These are phyloP conservation scores for Zelonia costaricensis DNA, from an alignment of 208 protist genomes.

Conservation along the genomic window DNA sequence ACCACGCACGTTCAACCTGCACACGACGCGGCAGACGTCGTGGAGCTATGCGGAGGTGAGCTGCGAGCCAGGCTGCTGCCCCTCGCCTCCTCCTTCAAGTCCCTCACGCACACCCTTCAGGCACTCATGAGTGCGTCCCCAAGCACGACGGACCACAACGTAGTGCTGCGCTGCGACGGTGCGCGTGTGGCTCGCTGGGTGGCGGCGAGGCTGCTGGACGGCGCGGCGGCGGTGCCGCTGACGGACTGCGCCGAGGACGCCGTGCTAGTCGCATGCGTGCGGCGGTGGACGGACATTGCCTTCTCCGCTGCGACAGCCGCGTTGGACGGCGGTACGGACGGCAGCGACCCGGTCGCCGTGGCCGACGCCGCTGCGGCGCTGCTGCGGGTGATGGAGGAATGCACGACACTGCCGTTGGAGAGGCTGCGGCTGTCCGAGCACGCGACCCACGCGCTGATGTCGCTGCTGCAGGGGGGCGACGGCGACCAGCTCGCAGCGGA, in stretches of 20 bases:
- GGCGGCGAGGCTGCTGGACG: slow-evolving; percentile 48
- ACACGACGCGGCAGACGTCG: not conserved
- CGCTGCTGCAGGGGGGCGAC: slow-evolving; percentile 33
- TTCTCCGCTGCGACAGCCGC: slow-evolving; percentile 8
- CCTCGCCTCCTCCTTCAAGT: slow-evolving; percentile 16
- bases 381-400: slow-evolving; percentile 29
- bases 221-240: slow-evolving; percentile 34
- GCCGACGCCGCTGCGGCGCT: slow-evolving; percentile 25
- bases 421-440: slow-evolving; percentile 34
- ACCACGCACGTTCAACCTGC: no score
- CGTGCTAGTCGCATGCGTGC: slow-evolving; percentile 54
- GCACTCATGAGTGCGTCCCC: not conserved
- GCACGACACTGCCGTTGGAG: slow-evolving; percentile 26
- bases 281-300: slow-evolving; percentile 56
- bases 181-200: slow-evolving; percentile 39
- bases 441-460: slow-evolving; percentile 34
- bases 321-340: not conserved
- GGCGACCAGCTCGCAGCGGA: not conserved
- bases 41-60: not conserved
- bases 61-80: slow-evolving; percentile 16
- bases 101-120: slow-evolving; percentile 25
- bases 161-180: no score
- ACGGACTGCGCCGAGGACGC: slow-evolving; percentile 29
- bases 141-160: no score
- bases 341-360: slow-evolving; percentile 11